phyloP scores from a whole-genome alignment of 768 basidiomycete species.

The Strobilomyces dryophilus region DNA sequence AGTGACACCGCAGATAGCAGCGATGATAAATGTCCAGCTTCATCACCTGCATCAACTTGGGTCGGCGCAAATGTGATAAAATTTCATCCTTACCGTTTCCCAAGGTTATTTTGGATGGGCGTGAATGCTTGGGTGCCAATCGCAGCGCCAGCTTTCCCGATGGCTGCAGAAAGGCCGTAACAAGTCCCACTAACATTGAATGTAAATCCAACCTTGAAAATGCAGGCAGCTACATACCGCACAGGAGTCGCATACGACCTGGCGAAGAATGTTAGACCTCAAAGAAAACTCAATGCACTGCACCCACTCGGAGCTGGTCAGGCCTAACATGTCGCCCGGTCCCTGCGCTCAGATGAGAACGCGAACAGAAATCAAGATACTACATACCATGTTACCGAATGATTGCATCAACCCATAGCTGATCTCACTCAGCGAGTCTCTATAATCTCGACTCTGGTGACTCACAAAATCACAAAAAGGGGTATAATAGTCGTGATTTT shows the following conservation, averaged over 20 bases:
- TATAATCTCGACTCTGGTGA: neutral
- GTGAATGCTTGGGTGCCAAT: slow-evolving; percentile 68
- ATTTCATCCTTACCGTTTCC: slow-evolving; percentile 45
- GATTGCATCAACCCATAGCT: slow-evolving; percentile 74
- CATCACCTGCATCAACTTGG: neutral
- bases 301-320: slow-evolving; percentile 62
- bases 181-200: slow-evolving; percentile 50
- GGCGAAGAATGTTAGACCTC: slow-evolving; percentile 1
- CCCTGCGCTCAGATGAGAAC: slow-evolving; percentile 38
- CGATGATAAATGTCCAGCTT: slow-evolving; percentile 67
- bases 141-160: slow-evolving; percentile 72
- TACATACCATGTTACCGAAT: slow-evolving; percentile 56
- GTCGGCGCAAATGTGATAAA: neutral
- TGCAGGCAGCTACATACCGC: slow-evolving; percentile 33
- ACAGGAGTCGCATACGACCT: slow-evolving; percentile 65
- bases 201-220: neutral
- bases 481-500: slow-evolving; percentile 59
- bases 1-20: slow-evolving; percentile 60
- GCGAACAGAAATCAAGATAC: neutral
- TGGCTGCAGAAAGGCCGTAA: slow-evolving; percentile 64
- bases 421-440: slow-evolving; percentile 1
- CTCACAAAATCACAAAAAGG: slow-evolving; percentile 66
- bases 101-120: slow-evolving; percentile 64
- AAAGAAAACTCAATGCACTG: slow-evolving; percentile 19
- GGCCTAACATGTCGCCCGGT: slow-evolving; percentile 67